These are phyloP conservation scores for Schizophyllum amplum DNA, from an alignment of 1,284 basidiomycete genomes.

Conservation along the genomic window DNA sequence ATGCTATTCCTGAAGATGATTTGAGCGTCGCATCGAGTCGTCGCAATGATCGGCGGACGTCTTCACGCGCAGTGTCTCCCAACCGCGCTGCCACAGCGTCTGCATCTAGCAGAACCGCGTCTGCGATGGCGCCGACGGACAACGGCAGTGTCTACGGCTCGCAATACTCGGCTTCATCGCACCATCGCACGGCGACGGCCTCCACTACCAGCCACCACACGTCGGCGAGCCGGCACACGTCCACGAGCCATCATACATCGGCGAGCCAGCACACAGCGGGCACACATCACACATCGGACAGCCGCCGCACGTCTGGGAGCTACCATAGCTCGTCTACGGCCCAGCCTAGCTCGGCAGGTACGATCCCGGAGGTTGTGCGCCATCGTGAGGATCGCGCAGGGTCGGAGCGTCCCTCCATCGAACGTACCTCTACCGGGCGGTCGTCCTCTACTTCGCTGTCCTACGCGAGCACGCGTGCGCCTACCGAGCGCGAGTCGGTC, in stretches of 20 bases:
- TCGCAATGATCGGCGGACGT: constrained; percentile 3
- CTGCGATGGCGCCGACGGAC: neutral
- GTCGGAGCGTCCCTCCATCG: neutral
- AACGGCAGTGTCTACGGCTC: neutral
- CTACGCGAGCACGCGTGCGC: neutral
- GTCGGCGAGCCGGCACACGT: neutral
- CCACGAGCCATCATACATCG: neutral
- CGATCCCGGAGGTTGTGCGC: neutral
- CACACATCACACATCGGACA: neutral
- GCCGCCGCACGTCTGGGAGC: neutral
- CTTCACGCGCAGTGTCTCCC: constrained; percentile 11
- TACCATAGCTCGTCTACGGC: neutral
- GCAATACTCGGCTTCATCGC: neutral
- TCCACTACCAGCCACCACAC: neutral
- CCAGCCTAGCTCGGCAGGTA: neutral
- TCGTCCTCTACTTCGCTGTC: neutral
- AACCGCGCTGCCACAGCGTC: constrained; percentile 12
- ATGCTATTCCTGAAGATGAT: constrained; percentile 48
- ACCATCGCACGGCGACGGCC: neutral
- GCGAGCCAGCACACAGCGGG: neutral
- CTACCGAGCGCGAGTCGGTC: neutral
- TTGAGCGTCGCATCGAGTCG: constrained; percentile 16
- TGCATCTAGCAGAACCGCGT: neutral
- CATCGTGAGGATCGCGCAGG: neutral
- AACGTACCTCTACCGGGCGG: neutral